These are phyloP conservation scores for Ustulina deusta DNA, from an alignment of 2,329 filamentous ascomycete species.

Conservation along the genomic window DNA sequence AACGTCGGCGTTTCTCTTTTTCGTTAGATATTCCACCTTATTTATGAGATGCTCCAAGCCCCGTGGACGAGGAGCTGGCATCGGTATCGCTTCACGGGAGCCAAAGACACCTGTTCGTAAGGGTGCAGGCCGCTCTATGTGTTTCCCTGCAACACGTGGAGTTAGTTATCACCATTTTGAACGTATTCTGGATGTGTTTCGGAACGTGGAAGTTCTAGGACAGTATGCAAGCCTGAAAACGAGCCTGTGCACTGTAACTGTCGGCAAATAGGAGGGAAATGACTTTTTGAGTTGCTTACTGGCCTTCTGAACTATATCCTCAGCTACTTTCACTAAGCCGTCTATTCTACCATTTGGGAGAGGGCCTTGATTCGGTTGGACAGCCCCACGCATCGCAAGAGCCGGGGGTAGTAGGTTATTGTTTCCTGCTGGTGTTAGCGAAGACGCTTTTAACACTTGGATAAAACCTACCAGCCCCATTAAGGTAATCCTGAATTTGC, in stretches of 20 bases:
- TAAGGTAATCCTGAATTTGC: background rate
- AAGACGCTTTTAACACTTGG: background rate
- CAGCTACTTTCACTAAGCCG: slow-evolving; percentile 5
- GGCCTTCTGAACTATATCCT: slow-evolving; percentile 22
- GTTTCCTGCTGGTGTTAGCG: slow-evolving; percentile 26
- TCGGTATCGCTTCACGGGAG: background rate
- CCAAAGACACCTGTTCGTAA: background rate
- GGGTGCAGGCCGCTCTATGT: slow-evolving; percentile 7
- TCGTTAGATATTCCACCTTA: slow-evolving; percentile 22
- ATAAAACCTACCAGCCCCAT: slow-evolving; percentile 15
- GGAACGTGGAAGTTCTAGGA: background rate
- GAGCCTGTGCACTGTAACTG: background rate
- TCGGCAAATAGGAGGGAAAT: background rate
- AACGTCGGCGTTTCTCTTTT: slow-evolving; percentile 8
- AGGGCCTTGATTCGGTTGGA: slow-evolving; percentile 4
- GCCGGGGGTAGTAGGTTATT: slow-evolving; percentile 3
- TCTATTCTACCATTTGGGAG: background rate
- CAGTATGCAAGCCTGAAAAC: background rate
- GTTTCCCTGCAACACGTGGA: slow-evolving; percentile 2
- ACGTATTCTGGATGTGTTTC: background rate
- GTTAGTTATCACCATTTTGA: background rate
- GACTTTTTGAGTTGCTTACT: background rate
- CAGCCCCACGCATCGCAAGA: background rate
- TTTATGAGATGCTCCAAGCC: slow-evolving; percentile 9
- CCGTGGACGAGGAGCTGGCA: background rate